Base-by-base conservation (phyloP, 2,329 filamentous ascomycete genomes). In the Magnaporthales sp. region DNA sequence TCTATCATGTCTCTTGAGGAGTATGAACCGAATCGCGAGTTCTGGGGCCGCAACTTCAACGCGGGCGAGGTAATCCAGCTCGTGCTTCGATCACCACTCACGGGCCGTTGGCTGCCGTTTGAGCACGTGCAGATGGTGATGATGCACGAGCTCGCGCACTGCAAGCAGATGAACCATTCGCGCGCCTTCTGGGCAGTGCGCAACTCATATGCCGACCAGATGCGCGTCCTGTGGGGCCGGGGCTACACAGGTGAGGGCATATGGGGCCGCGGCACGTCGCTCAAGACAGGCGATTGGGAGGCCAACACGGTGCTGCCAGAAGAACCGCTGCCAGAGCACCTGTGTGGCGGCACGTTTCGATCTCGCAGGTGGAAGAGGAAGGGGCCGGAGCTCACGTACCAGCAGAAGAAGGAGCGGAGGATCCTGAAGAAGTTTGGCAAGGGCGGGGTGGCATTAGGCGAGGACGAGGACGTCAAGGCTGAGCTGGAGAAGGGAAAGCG, bases 141-240 rank as follows among this genome's bases (percentile, higher is more conserved):
- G 92, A 93, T 96, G 86, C 92, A 96, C 75, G 91, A 95, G 80
- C 80, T 96, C 31, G 92, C 92, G 3, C 92, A 96, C 76, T 93
- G 91, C 81, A 90, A 91, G 76, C 89, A 96, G 75, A 96, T 96
- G 93, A 96, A 96, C 75, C 92, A 96, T 75, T 90, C 88, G 1
- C 84, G 86, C 66, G 87, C 86, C 2, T 96, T 96, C 73, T 96
- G 92, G 92, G 84, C 85, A 10, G 89, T 93, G 22, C 82, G 92
- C 62, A 91, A 95, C 75, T 78, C 81, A 58, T 95, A 91, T 73
- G 89, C 91, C 1, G 82, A 81, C 9, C 84, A 92, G 66, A 87
- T 96, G 85, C 85, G 87, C 69, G 81, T 71, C 1, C 79, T 96
- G 1, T 95, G 91, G 91, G 76, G 76, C 1, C 85, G 83, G 66